Percentiles rank a stretch among this genome's conserved stretches.
Conservation (phyloP, 1,284 basidiomycete species). For the Cryptococcus maquisensis region DNA sequence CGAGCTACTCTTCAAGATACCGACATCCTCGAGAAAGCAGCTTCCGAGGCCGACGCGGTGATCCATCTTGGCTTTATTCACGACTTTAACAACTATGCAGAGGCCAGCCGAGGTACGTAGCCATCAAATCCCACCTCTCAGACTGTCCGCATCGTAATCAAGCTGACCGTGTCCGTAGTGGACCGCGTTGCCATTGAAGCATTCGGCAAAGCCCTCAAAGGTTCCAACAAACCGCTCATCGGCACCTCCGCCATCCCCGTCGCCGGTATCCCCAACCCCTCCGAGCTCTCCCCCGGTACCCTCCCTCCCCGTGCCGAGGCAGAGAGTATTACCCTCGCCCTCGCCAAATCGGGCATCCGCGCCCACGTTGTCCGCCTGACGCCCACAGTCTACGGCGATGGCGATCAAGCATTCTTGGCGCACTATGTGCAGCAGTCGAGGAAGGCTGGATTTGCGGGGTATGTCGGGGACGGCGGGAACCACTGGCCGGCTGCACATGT, state of each 20-base stretch:
- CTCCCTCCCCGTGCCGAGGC: conserved; percentile 3
- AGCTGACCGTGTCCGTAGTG: neutral
- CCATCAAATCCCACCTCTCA: neutral
- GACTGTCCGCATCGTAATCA: too few species aligned
- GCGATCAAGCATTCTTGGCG: conserved; percentile 16
- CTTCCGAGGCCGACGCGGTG: conserved; percentile 25
- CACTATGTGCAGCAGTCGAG: conserved; percentile 11
- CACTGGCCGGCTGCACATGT: conserved; percentile 21
- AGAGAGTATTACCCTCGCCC: conserved; percentile 7
- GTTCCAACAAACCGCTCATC: conserved; percentile 25
- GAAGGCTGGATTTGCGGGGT: conserved; percentile 13
- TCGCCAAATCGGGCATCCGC: conserved; percentile 13
- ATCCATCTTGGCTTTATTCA: conserved; percentile 36
- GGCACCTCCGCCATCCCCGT: conserved; percentile 8
- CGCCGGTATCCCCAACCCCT: neutral
- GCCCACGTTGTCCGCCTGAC: conserved; percentile 20
- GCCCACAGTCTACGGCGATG: conserved; percentile 22
- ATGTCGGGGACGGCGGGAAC: conserved; percentile 17
- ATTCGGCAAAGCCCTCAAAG: conserved; percentile 16
- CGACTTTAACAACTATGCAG: conserved; percentile 12
- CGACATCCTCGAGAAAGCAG: conserved; percentile 19
- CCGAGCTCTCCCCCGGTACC: neutral
- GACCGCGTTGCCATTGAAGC: conserved; percentile 17
- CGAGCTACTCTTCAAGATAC: conserved; percentile 21
- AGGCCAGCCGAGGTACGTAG: conserved; percentile 5